Conservation (phyloP, 441 rosid genomes). For the Geranium incanum region DNA sequence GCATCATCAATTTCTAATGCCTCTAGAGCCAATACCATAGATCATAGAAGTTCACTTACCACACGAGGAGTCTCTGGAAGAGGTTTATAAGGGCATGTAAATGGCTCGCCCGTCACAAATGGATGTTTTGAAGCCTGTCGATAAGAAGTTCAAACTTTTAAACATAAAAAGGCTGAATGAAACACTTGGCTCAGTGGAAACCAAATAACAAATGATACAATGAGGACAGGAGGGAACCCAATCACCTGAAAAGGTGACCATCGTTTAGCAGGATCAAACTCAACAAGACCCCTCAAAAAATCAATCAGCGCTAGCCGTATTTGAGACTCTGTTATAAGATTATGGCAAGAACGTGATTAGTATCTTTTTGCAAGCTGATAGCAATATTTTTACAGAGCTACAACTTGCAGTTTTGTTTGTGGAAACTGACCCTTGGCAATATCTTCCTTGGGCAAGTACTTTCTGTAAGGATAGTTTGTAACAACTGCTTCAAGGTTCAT, state of each 20-base stretch:
- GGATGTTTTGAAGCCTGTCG: conserved; percentile 98
- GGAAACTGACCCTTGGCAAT: conserved; percentile 58
- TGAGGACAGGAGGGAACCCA: conserved; percentile 16
- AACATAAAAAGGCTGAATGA: conserved; percentile 10
- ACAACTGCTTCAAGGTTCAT: conserved; percentile 93
- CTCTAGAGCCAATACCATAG: conserved; percentile 12
- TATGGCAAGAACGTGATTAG: conserved; percentile 20
- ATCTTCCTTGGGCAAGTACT: conserved; percentile 75
- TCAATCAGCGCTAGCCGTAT: conserved; percentile 85
- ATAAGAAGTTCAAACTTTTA: conserved; percentile 21
- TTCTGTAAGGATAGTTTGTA: conserved; percentile 72
- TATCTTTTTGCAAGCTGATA: conserved; percentile 15
- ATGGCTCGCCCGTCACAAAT: conserved; percentile 97
- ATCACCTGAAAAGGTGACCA: conserved; percentile 99
- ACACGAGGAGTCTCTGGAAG: conserved; percentile 74
- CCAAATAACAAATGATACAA: conserved; percentile 2
- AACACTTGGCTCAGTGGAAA: conserved; percentile 16
- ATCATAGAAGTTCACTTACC: conserved; percentile 41
- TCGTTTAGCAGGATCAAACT: conserved; percentile 97
- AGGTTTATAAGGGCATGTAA: conserved; percentile 83
- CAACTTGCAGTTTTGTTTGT: conserved; percentile 8
- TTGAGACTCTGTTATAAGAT: conserved; percentile 60
- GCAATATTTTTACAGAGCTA: conserved; percentile 4
- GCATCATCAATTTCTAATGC: background rate
- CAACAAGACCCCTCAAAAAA: conserved; percentile 96